Evolutionary conservation across 345 rosid species (phyloP).

Genomic region (Streptanthus diversifolius): DNA sequence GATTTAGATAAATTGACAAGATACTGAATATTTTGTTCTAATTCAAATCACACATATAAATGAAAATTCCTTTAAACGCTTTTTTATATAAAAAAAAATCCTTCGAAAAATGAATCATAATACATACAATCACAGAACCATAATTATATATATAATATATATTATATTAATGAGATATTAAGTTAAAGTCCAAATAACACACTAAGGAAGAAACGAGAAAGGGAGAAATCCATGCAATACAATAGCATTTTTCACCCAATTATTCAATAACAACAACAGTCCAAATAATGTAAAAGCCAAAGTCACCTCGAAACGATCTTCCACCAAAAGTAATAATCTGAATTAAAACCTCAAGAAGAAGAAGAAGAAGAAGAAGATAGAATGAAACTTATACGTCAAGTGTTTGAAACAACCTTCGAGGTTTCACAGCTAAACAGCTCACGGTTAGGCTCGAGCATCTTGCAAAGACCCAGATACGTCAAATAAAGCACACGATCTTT

Average conservation of each 20-base stretch:
- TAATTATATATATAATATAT: no score
- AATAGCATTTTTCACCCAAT: background rate
- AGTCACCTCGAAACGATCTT: no score
- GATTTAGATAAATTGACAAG: background rate
- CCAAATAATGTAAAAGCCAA: background rate
- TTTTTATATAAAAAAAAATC: no score
- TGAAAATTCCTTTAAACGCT: no score
- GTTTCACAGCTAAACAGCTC: constrained; percentile 39
- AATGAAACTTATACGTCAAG: no score
- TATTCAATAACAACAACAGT: background rate
- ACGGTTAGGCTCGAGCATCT: constrained; percentile 57
- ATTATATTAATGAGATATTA: constrained; percentile 25
- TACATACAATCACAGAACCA: background rate
- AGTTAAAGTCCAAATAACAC: background rate
- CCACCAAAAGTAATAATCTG: no score
- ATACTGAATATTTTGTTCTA: background rate
- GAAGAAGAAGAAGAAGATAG: background rate
- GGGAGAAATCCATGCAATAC: constrained; percentile 10
- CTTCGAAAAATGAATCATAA: no score
- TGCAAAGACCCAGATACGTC: constrained; percentile 60
- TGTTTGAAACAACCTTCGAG: no score
- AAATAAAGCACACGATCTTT: constrained; percentile 73
- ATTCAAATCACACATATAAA: background rate
- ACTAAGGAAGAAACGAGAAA: background rate
- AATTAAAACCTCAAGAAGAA: no score